Evolutionary conservation across 805 yeast species (phyloP).

Genomic region (Metschnikowia matae): DNA sequence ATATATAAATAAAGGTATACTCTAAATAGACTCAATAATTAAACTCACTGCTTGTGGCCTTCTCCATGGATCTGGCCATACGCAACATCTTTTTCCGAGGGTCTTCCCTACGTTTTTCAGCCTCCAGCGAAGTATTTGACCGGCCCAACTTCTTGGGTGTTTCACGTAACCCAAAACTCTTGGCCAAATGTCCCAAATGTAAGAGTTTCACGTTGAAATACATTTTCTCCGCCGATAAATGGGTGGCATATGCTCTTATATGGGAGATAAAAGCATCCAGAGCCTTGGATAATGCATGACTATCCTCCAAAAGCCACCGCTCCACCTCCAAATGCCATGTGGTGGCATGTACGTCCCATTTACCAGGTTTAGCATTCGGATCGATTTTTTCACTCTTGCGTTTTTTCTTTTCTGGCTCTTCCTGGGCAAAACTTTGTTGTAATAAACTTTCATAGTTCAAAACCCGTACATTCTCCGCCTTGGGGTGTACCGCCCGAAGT

Average conservation of each 20-base stretch:
- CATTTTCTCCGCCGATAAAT: constrained; percentile 71
- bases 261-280: constrained; percentile 82
- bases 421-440: constrained; percentile 39
- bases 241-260: constrained; percentile 94
- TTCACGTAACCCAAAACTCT: constrained; percentile 90
- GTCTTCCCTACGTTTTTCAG: constrained; percentile 53
- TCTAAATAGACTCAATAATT: constrained; percentile 46
- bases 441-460: constrained; percentile 33
- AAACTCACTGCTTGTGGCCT: constrained; percentile 66
- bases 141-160: constrained; percentile 79
- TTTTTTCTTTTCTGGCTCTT: constrained; percentile 20
- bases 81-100: constrained; percentile 71
- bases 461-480: constrained; percentile 30
- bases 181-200: constrained; percentile 95
- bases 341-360: constrained; percentile 94
- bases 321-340: constrained; percentile 93
- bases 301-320: constrained; percentile 76
- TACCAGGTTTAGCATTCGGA: constrained; percentile 31
- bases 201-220: constrained; percentile 76
- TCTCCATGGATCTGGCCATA: constrained; percentile 66
- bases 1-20: too few species aligned
- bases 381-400: constrained; percentile 20
- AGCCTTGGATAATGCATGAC: constrained; percentile 58
- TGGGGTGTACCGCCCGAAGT: constrained; percentile 36
- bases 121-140: constrained; percentile 23